These are phyloP conservation scores for Mycena galericulata DNA, from an alignment of 768 basidiomycete genomes.

Conservation along the genomic window DNA sequence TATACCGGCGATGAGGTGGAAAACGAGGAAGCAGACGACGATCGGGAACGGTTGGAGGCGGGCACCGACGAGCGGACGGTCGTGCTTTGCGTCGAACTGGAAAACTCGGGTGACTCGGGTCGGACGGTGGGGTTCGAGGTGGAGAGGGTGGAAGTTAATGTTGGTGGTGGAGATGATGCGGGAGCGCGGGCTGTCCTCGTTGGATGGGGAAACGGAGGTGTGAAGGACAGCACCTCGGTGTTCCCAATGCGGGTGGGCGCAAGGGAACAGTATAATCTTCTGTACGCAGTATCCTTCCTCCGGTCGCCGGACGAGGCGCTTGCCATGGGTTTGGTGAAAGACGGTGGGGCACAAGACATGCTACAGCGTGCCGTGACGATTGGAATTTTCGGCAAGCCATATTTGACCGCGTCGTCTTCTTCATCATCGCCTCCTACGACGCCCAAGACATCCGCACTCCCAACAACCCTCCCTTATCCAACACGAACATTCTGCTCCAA, in stretches of 20 bases:
- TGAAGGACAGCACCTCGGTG: conserved; percentile 53
- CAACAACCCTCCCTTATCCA: conserved; percentile 58
- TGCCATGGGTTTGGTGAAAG: conserved; percentile 48
- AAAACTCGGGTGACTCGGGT: conserved; percentile 79
- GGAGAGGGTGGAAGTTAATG: conserved; percentile 78
- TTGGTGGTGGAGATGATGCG: conserved; percentile 66
- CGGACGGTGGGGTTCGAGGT: conserved; percentile 76
- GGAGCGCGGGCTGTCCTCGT: conserved; percentile 63
- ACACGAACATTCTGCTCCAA: conserved; percentile 83
- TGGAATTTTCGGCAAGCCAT: conserved; percentile 82
- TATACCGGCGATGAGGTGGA: conserved; percentile 43
- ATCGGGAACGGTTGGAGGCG: conserved; percentile 71
- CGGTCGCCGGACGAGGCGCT: conserved; percentile 69
- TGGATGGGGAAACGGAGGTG: conserved; percentile 69
- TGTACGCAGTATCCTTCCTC: conserved; percentile 90
- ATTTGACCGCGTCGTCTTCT: conserved; percentile 44
- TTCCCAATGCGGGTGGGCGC: conserved; percentile 83
- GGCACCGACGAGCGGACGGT: conserved; percentile 86
- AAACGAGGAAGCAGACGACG: conserved; percentile 49
- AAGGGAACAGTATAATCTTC: conserved; percentile 86
- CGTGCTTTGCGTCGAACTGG: conserved; percentile 91
- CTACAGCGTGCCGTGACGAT: conserved; percentile 82
- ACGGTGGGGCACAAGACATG: conserved; percentile 38
- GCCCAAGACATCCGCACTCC: conserved; percentile 24
- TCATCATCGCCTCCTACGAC: conserved; percentile 14